Percentiles rank a stretch among this genome's conserved stretches.
phyloP scores from a whole-genome alignment of 2,329 filamentous ascomycete genomes.

The Verruconis gallopava region DNA sequence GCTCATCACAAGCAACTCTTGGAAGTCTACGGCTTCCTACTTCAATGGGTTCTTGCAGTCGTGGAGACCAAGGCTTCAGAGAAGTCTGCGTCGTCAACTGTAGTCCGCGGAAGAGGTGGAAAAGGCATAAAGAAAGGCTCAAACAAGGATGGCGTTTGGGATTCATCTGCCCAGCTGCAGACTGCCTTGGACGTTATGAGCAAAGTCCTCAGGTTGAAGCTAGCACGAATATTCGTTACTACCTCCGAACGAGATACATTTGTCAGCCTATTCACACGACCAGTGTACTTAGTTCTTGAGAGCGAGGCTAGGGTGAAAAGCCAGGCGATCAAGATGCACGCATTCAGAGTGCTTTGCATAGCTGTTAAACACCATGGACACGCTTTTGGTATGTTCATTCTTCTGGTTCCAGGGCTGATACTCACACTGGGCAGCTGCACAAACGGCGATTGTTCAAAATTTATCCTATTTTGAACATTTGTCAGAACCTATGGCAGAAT shows the following conservation, averaged over 20 bases:
- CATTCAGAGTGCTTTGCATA: slow-evolving; percentile 92
- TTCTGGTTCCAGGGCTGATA: neutral
- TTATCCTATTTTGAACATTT: slow-evolving; percentile 96
- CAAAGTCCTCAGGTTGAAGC: slow-evolving; percentile 85
- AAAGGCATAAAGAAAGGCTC: slow-evolving; percentile 58
- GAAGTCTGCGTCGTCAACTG: slow-evolving; percentile 61
- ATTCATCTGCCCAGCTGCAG: slow-evolving; percentile 78
- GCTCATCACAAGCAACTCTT: slow-evolving; percentile 81
- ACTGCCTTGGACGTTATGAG: slow-evolving; percentile 86
- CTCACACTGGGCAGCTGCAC: slow-evolving; percentile 51
- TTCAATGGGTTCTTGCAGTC: slow-evolving; percentile 92
- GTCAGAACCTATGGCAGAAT: slow-evolving; percentile 98
- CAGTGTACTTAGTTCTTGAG: slow-evolving; percentile 87
- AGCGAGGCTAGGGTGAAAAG: slow-evolving; percentile 87
- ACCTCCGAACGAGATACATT: slow-evolving; percentile 96
- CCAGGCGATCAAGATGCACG: slow-evolving; percentile 84
- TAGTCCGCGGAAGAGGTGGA: slow-evolving; percentile 58
- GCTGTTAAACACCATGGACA: slow-evolving; percentile 97
- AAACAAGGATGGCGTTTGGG: slow-evolving; percentile 69
- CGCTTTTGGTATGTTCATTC: slow-evolving; percentile 58
- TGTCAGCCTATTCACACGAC: slow-evolving; percentile 78
- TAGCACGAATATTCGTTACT: slow-evolving; percentile 86
- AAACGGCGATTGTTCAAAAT: slow-evolving; percentile 96
- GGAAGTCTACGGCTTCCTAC: slow-evolving; percentile 84
- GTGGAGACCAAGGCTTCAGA: slow-evolving; percentile 89